Evolutionary conservation across 192 early-diverging fungal species (phyloP).

Genomic region (Coemansia sp.): DNA sequence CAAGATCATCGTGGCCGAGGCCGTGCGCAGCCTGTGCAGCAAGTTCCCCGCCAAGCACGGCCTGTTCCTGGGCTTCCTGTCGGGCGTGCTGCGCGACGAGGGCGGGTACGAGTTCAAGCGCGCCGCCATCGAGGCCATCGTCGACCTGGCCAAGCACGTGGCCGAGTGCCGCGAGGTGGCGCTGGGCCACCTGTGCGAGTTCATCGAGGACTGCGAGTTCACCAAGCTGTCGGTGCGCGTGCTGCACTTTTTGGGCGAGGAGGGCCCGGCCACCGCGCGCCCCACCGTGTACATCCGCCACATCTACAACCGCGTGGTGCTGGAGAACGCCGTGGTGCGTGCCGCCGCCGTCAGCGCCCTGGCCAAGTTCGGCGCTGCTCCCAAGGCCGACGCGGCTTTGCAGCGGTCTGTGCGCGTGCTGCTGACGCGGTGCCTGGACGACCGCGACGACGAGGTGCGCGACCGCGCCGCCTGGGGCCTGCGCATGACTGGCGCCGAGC

Average conservation of each 20-base stretch:
- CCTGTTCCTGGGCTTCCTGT: slow-evolving; percentile 91
- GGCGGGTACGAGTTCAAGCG: slow-evolving; percentile 98
- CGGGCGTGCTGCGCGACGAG: slow-evolving; percentile 92
- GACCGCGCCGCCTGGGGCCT: slow-evolving; percentile 93
- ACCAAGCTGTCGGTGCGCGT: slow-evolving; percentile 98
- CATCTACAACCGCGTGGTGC: slow-evolving; percentile 98
- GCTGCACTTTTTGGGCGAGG: slow-evolving; percentile 90
- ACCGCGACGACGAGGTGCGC: slow-evolving; percentile 97
- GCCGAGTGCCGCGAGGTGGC: slow-evolving; percentile 94
- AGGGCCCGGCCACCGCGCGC: slow-evolving; percentile 89
- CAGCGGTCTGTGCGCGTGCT: slow-evolving; percentile 81
- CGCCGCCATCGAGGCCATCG: slow-evolving; percentile 95
- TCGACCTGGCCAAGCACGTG: slow-evolving; percentile 93
- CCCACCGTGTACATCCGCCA: slow-evolving; percentile 98
- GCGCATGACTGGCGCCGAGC: slow-evolving; percentile 71
- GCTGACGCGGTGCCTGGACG: slow-evolving; percentile 92
- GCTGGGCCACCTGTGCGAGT: slow-evolving; percentile 95
- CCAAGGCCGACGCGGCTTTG: slow-evolving; percentile 70
- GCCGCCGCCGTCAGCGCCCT: slow-evolving; percentile 96
- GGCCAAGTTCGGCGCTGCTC: slow-evolving; percentile 86
- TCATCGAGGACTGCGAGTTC: slow-evolving; percentile 99
- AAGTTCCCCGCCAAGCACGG: slow-evolving; percentile 97
- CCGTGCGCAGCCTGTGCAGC: slow-evolving; percentile 92
- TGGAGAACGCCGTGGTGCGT: slow-evolving; percentile 95
- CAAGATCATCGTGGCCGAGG: slow-evolving; percentile 99